These are phyloP conservation scores for Aspergillus fumigatiaffinis DNA, from an alignment of 2,329 filamentous ascomycete genomes.

Conservation along the genomic window DNA sequence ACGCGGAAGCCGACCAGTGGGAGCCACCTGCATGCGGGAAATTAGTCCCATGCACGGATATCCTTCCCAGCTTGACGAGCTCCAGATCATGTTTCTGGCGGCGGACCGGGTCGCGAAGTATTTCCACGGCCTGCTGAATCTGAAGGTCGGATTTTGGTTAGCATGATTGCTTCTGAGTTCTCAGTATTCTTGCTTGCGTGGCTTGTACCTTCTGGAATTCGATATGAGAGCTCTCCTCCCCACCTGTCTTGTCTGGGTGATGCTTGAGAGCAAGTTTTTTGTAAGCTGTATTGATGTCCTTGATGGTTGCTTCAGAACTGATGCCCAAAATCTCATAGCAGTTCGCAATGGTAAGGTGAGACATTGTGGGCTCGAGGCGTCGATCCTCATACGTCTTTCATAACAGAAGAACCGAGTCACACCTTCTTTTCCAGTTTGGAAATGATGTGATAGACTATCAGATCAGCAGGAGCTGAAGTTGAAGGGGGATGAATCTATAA, in stretches of 20 bases:
- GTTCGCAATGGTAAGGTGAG: slow-evolving; percentile 7
- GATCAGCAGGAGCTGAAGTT: slow-evolving; percentile 1
- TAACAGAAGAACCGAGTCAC: background rate
- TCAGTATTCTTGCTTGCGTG: background rate
- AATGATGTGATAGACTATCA: background rate
- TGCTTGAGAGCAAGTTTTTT: slow-evolving; percentile 31
- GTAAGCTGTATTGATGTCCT: slow-evolving; percentile 33
- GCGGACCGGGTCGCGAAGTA: slow-evolving; percentile 27
- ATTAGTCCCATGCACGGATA: background rate
- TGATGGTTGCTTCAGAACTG: slow-evolving; percentile 18
- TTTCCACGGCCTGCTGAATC: slow-evolving; percentile 32
- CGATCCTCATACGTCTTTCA: background rate
- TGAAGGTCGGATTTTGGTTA: slow-evolving; percentile 8
- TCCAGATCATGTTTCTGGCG: slow-evolving; percentile 21
- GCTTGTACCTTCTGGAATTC: slow-evolving; percentile 23
- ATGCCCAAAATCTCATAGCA: slow-evolving; percentile 28
- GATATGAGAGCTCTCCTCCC: slow-evolving; percentile 3
- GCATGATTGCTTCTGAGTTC: background rate
- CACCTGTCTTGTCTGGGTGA: slow-evolving; percentile 32
- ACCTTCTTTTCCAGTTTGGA: background rate
- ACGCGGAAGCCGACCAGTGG: background rate
- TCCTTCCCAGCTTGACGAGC: slow-evolving; percentile 2
- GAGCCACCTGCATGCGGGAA: background rate
- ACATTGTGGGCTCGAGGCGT: slow-evolving; percentile 5
- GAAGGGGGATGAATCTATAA: background rate